Evolutionary conservation across 495 filamentous ascomycete species (phyloP).

Genomic region (Penicillium robsamsonii): DNA sequence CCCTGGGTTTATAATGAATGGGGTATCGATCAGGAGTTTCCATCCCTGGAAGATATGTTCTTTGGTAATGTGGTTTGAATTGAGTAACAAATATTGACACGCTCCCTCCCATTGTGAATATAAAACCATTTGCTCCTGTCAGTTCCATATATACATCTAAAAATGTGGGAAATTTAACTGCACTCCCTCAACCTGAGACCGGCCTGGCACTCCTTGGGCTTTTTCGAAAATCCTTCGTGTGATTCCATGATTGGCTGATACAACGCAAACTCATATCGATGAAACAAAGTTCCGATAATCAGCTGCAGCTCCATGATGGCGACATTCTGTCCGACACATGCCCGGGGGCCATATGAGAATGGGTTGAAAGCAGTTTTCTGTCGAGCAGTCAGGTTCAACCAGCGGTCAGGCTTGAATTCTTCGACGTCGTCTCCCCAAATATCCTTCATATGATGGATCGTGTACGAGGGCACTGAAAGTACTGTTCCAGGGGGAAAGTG

Average conservation of each 20-base stretch:
- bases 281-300: constrained; percentile 66
- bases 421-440: constrained; percentile 74
- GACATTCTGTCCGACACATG: constrained; percentile 74
- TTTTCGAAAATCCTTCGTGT: constrained; percentile 76
- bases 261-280: constrained; percentile 64
- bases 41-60: constrained; percentile 21
- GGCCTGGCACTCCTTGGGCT: constrained; percentile 67
- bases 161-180: neutral
- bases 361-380: constrained; percentile 74
- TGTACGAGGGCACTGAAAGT: constrained; percentile 73
- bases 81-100: constrained; percentile 1
- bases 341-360: constrained; percentile 69
- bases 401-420: constrained; percentile 74
- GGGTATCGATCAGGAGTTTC: constrained; percentile 19
- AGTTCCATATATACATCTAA: neutral
- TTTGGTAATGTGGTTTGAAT: constrained; percentile 8
- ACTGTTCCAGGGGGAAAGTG: constrained; percentile 67
- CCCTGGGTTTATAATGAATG: constrained; percentile 12
- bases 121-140: neutral
- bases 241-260: constrained; percentile 61
- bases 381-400: constrained; percentile 52
- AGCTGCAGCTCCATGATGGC: constrained; percentile 82
- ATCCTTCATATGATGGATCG: constrained; percentile 67
- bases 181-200: constrained; percentile 52
- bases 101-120: neutral